Conservation (phyloP, 805 yeast genomes). For the Sugiyamaella qingdaonensis region DNA sequence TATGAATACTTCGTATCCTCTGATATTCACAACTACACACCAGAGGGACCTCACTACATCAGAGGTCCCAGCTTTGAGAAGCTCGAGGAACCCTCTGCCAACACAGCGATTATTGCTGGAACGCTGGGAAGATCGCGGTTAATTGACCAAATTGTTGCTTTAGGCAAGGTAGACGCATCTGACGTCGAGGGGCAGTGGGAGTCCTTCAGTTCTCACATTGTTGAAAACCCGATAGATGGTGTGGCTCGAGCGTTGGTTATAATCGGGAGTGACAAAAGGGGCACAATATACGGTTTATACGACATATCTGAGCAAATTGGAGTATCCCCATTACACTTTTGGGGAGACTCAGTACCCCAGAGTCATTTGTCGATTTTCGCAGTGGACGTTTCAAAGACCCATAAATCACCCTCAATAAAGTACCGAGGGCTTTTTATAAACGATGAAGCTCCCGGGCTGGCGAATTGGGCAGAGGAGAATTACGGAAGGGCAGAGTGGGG, state of each 20-base stretch:
- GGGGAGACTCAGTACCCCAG: slow-evolving; percentile 15
- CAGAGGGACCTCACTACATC: slow-evolving; percentile 10
- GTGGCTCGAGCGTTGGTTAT: slow-evolving; percentile 15
- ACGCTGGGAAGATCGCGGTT: slow-evolving; percentile 15
- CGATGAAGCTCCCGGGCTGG: slow-evolving; percentile 17
- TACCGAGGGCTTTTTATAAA: slow-evolving; percentile 19
- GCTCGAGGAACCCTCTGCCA: background rate
- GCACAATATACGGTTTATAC: slow-evolving; percentile 17
- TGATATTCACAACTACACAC: slow-evolving; percentile 1
- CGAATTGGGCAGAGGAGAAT: slow-evolving; percentile 16
- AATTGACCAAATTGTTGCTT: slow-evolving; percentile 9
- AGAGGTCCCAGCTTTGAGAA: slow-evolving; percentile 3
- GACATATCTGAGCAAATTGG: slow-evolving; percentile 19
- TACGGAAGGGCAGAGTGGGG: slow-evolving; percentile 10
- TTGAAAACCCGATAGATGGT: slow-evolving; percentile 6
- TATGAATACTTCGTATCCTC: slow-evolving; percentile 12
- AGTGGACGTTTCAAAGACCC: background rate
- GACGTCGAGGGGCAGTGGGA: slow-evolving; percentile 17
- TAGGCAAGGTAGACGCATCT: slow-evolving; percentile 14
- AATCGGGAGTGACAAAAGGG: slow-evolving; percentile 18
- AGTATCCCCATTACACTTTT: slow-evolving; percentile 17
- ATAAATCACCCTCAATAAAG: slow-evolving; percentile 15
- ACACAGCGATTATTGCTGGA: slow-evolving; percentile 16
- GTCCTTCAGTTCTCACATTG: slow-evolving; percentile 7
- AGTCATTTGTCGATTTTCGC: slow-evolving; percentile 11